Evolutionary conservation across 108 stramenopile species (phyloP), one percentile per base, ranked within the genome.

Genomic region (Pseudonitzschia delicatissima): DNA sequence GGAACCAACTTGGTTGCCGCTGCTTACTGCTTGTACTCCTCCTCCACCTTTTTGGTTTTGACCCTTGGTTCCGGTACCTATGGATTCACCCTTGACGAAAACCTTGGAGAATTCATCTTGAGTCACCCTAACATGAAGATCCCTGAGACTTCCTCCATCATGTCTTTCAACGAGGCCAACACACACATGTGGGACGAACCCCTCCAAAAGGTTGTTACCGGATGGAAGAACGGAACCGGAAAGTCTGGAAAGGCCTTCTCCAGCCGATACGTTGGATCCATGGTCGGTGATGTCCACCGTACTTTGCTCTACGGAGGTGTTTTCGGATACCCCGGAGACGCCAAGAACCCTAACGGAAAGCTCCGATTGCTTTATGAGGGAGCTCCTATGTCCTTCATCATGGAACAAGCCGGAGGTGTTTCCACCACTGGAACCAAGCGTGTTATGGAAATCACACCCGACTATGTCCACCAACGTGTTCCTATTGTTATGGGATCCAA

Each of bases 211-310:
- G 47, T 87, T 68, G 69, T 87, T 85, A 28, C 70, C 57, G 47
- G 68, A 60, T 70, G 84, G 97, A 78, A 93, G 78, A 78, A 76
- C 39, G 87, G 87, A 29, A 79, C 69, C 25, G 88, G 86, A 11
- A 75, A 78, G 50, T 71, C 73, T 26, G 81, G 83, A n/a, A 78
- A 82, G 62, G 18, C 53, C 27, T 88, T 90, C 63, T 81, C 88
- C 29, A 80, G 81, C 50, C 91, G 98, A 33, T 99, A 99, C 69
- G 93, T 99, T 47, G 98, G 97, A 18, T 92, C 90, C 69, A 98
- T 99, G 97, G 98, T 98, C 18, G 94, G 96, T 8, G 98, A 99
- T 74, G 94, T 98, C 15, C 98, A 99, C 80, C 91, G 98, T 11
- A 99, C 99, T 12, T 71, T 99, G 40, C 73, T 96, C 51, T 99